Evolutionary conservation across 345 rosid species (phyloP), one percentile per base, ranked within the genome.

Genomic region (Iberis pinnata): DNA sequence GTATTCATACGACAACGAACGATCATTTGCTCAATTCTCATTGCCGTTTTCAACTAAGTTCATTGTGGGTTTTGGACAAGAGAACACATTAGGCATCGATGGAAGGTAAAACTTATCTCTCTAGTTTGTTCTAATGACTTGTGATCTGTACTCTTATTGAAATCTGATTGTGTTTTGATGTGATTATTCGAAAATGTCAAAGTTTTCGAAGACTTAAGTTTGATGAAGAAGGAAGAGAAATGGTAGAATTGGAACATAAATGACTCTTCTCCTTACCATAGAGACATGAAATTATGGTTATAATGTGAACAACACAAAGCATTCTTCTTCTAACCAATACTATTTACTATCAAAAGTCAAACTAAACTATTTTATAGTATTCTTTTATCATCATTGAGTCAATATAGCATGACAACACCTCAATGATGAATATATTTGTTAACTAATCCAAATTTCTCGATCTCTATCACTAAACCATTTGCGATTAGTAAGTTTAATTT

Each of bases 21-120:
- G 97, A 82, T 89, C 95, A 56, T 83, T 86, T 70, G 89, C 97
- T 17, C 89, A 72, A 80, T 81, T 86, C 67, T 89, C 76, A 41
- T 45, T 86, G 52, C 88, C 84, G 15, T 88, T 70, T 70, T 78
- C 61, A 6, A 73, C 84, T 18, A 81, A 80, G 56, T 83, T 74
- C 51, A 66, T 78, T 56, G 89, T 81, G 8, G 93, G 93, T 49
- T 86, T 89, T 76, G 95, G 90, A 61, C 68, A 83, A 31, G 86
- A 81, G 55, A 84, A 76, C 51, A 74, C 78, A 17, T 72, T 89
- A 43, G 88, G 97, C 71, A 52, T 80, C 60, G 80, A 89, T 70
- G 93, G 89, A 63, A 86, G 89, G 97, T 86, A 75, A 57, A 12
- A 26, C 6, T 10, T 18, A 3, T 46, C 36, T 55, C 26, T 29